Evolutionary conservation across 805 yeast species (phyloP).

Genomic region (Saturnispora mendoncae): DNA sequence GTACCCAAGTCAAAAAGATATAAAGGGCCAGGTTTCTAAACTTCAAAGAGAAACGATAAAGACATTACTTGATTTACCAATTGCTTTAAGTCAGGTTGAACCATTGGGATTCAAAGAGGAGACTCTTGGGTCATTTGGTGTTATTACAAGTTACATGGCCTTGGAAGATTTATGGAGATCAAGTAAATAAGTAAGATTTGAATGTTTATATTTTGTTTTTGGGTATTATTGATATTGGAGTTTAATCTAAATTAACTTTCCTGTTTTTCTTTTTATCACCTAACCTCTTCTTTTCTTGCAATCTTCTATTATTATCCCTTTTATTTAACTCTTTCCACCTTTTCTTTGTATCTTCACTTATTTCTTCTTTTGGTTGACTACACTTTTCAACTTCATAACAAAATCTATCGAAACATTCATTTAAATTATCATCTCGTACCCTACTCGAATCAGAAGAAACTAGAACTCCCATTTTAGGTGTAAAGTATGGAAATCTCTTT

Average conservation of each 20-base stretch:
- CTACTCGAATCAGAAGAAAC: slow-evolving; percentile 27
- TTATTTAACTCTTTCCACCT: slow-evolving; percentile 33
- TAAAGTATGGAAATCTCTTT: slow-evolving; percentile 23
- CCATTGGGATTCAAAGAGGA: slow-evolving; percentile 64
- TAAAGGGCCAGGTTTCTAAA: slow-evolving; percentile 27
- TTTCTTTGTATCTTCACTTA: slow-evolving; percentile 32
- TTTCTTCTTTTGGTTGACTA: slow-evolving; percentile 31
- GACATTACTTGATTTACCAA: slow-evolving; percentile 66
- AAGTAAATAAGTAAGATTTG: neutral
- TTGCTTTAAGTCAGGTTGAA: slow-evolving; percentile 63
- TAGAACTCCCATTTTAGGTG: slow-evolving; percentile 22
- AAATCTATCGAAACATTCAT: slow-evolving; percentile 39
- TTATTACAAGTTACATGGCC: slow-evolving; percentile 72
- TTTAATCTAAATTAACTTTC: slow-evolving; percentile 15
- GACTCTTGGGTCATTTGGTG: slow-evolving; percentile 75
- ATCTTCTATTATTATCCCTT: slow-evolving; percentile 18
- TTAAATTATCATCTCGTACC: slow-evolving; percentile 36
- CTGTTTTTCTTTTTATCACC: slow-evolving; percentile 21
- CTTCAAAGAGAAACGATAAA: slow-evolving; percentile 60
- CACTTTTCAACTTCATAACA: slow-evolving; percentile 33
- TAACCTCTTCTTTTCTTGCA: slow-evolving; percentile 17
- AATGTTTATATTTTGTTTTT: neutral
- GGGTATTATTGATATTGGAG: neutral
- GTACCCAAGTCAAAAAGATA: slow-evolving; percentile 23
- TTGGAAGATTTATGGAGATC: slow-evolving; percentile 60